Percentiles rank a stretch among this genome's conserved stretches.
phyloP scores from a whole-genome alignment of 495 filamentous ascomycete species.

The Pseudoneurospora amorphoporcata region DNA sequence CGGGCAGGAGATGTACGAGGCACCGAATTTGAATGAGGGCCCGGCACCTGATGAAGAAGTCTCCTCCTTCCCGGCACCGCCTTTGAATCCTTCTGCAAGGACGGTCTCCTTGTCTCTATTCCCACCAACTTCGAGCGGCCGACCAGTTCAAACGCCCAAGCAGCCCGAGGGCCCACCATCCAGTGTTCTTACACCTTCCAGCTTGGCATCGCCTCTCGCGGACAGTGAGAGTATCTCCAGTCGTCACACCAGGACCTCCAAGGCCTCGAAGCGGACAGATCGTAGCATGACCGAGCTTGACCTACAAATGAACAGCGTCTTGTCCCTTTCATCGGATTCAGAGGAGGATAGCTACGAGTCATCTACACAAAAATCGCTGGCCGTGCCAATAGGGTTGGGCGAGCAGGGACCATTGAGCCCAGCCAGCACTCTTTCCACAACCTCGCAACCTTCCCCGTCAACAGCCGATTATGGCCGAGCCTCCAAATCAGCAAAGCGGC shows the following conservation, averaged over 20 bases:
- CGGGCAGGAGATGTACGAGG: constrained; percentile 17
- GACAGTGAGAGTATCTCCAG: constrained; percentile 39
- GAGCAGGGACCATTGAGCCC: constrained; percentile 16
- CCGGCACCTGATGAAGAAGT: constrained; percentile 1
- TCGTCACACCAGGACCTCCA: constrained; percentile 39
- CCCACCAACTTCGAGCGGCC: neutral
- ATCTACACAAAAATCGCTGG: constrained; percentile 15
- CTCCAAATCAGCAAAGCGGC: constrained; percentile 11
- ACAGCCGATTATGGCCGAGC: neutral
- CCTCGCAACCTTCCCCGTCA: constrained; percentile 10
- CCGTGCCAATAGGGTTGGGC: constrained; percentile 16
- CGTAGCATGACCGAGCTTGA: constrained; percentile 33
- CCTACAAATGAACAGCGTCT: constrained; percentile 34
- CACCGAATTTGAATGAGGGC: neutral
- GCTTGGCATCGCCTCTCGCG: constrained; percentile 18
- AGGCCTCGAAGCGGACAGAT: constrained; percentile 35
- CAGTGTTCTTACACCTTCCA: constrained; percentile 6
- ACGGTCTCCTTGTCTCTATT: constrained; percentile 14
- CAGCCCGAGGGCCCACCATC: constrained; percentile 6
- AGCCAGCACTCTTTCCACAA: constrained; percentile 17
- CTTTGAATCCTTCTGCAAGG: neutral
- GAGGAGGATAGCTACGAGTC: constrained; percentile 30
- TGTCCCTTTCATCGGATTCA: constrained; percentile 40
- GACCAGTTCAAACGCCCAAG: constrained; percentile 7
- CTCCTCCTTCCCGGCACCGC: constrained; percentile 7